These are phyloP conservation scores for Chrysochromulina parva DNA, from an alignment of 78 protist genomes.

Conservation along the genomic window DNA sequence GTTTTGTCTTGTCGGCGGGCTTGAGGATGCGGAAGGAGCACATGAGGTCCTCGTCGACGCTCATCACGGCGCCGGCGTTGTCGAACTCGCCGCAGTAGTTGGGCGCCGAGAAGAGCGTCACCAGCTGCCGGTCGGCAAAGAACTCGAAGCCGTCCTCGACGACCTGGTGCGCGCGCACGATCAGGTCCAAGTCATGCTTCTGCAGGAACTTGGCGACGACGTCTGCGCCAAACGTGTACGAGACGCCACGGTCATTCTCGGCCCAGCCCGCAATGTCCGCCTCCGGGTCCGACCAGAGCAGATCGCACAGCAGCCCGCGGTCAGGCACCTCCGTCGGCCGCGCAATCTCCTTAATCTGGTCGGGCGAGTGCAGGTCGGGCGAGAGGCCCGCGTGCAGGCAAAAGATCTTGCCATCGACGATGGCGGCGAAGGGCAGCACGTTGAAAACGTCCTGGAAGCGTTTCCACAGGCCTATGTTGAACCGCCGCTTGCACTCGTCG, in stretches of 20 bases:
- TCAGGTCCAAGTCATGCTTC: conserved; percentile 92
- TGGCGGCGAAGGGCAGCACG: conserved; percentile 40
- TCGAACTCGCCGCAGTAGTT: conserved; percentile 43
- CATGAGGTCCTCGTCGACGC: conserved; percentile 94
- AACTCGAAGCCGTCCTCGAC: conserved; percentile 68
- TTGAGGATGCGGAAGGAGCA: conserved; percentile 99
- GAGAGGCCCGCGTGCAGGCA: conserved; percentile 46
- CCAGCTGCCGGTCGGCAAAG: conserved; percentile 44
- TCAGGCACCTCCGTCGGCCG: conserved; percentile 59
- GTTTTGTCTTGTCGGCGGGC: too few relatives aligned
- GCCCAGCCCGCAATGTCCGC: conserved; percentile 43
- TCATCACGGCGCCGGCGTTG: conserved; percentile 22
- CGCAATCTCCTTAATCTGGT: background rate
- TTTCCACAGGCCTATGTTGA: conserved; percentile 40
- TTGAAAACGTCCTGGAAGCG: conserved; percentile 36
- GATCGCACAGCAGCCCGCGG: conserved; percentile 14
- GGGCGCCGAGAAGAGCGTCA: conserved; percentile 60
- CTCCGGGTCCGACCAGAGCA: conserved; percentile 79
- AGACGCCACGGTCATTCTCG: conserved; percentile 71
- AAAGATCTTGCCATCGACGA: conserved; percentile 24
- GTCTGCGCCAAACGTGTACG: conserved; percentile 58
- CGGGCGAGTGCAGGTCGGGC: background rate
- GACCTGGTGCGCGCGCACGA: conserved; percentile 97
- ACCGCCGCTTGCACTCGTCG: conserved; percentile 98
- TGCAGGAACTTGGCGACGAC: conserved; percentile 70